Percentiles rank a stretch among this genome's conserved stretches.
Conservation (phyloP, 176 grass and related monocot genomes). For the Typha latifolia region DNA sequence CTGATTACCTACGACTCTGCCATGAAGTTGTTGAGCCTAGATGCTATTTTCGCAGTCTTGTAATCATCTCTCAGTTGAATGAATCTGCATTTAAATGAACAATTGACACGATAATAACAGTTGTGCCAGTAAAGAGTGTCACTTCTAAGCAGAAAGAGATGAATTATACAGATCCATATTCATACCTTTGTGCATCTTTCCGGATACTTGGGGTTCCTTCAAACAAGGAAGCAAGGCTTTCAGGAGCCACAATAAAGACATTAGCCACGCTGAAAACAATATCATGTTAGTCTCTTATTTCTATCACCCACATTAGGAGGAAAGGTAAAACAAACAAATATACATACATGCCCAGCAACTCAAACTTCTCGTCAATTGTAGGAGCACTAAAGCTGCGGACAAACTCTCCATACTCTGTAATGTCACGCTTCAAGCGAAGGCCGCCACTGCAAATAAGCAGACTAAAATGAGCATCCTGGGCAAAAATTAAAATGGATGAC, state of each 20-base stretch:
- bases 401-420: constrained; percentile 97
- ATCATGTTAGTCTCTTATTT: background rate
- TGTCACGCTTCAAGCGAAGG: constrained; percentile 93
- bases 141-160: background rate
- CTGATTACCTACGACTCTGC: constrained; percentile 39
- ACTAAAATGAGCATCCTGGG: background rate
- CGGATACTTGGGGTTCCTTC: constrained; percentile 92
- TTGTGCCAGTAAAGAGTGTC: background rate
- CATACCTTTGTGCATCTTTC: constrained; percentile 83
- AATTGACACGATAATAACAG: constrained; percentile 6
- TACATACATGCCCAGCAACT: constrained; percentile 92
- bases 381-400: constrained; percentile 94
- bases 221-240: constrained; percentile 90
- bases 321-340: background rate
- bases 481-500: background rate
- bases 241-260: constrained; percentile 93
- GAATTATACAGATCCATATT: background rate
- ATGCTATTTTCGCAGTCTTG: constrained; percentile 84
- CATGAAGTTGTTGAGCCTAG: constrained; percentile 74
- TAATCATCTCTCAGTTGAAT: constrained; percentile 97
- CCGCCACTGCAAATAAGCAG: constrained; percentile 58
- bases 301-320: background rate
- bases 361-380: constrained; percentile 95
- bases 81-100: constrained; percentile 48
- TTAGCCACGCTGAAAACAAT: constrained; percentile 69